Percentiles rank a stretch among this genome's conserved stretches.
Evolutionary conservation across 2,329 filamentous ascomycete genomes (phyloP).

Genomic region (Neonectria coccinea): DNA sequence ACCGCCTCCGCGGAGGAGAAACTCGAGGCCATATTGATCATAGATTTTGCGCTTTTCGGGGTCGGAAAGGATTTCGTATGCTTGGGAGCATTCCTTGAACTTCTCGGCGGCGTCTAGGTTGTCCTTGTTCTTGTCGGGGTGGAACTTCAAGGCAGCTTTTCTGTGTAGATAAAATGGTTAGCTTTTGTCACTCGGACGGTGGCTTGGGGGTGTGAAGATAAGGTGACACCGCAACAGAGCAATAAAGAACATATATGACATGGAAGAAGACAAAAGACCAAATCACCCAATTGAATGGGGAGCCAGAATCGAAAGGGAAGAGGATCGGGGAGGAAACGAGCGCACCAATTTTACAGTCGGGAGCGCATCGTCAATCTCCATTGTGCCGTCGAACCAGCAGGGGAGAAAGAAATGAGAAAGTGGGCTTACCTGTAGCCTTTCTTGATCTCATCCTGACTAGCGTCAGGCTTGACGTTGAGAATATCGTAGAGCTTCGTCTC

Average conservation of each 20-base stretch:
- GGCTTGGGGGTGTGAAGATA: constrained; percentile 5
- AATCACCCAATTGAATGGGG: constrained; percentile 6
- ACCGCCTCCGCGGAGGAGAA: constrained; percentile 83
- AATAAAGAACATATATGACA: not conserved
- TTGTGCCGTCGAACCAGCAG: constrained; percentile 1
- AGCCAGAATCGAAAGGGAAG: not conserved
- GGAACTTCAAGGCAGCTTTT: constrained; percentile 90
- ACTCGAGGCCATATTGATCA: constrained; percentile 94
- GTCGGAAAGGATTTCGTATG: constrained; percentile 97
- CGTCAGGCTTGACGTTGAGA: constrained; percentile 81
- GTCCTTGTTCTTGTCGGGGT: constrained; percentile 98
- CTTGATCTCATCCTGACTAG: constrained; percentile 94
- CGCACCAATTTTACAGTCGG: constrained; percentile 9
- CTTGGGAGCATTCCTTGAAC: constrained; percentile 98
- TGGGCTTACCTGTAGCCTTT: constrained; percentile 85
- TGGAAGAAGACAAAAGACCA: constrained; percentile 5
- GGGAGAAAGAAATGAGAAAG: constrained; percentile 11
- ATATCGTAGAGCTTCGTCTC: constrained; percentile 96
- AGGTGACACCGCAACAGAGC: not conserved
- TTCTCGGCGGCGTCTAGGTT: constrained; percentile 87
- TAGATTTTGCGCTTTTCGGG: constrained; percentile 97
- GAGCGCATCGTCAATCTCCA: constrained; percentile 9
- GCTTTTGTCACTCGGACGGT: constrained; percentile 33
- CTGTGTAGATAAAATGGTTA: constrained; percentile 60
- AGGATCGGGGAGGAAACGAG: not conserved